Evolutionary conservation across 306 rosid species (phyloP), one percentile per base, ranked within the genome.

Genomic region (Quercus bicolor): DNA sequence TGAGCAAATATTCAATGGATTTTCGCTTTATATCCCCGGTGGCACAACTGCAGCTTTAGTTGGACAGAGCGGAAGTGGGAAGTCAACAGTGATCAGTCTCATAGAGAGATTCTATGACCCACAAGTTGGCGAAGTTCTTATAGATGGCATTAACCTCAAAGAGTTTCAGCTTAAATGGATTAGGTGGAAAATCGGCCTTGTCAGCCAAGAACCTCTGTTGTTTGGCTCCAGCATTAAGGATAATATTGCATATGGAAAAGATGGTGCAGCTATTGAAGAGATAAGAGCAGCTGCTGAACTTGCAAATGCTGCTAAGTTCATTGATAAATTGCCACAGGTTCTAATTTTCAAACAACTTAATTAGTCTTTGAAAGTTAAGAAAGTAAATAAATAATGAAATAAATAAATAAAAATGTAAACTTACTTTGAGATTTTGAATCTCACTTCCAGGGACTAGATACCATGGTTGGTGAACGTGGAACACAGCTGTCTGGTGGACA

Each of bases 31-130:
- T 52, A 89, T 94, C 81, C 55, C 85, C 1, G 86, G 92, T 29
- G 97, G 97, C 18, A 87, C 84, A 4, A 91, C 98, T 12, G 84
- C 89, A 23, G 98, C 98, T 64, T 86, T 94, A 79, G 97, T 94
- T 43, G 98, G 98, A 76, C 89, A 94, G 73, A 94, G 98, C 85
- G 98, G 98, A 74, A 94, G 98, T 82, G 98, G 98, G 69, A 94
- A 94, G 72, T 91, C 97, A 20, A 94, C 98, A 2, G 89, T 91
- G 55, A 85, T 94, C 26, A 94, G 98, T 78, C 89, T 94, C 77
- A 80, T 94, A 23, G 98, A 94, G 85, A 86, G 98, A 70, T 94
- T 94, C 86, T 94, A 94, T 45, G 98, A 94, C 83, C 98, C 97
- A 10, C 86, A 54, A 2, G 90, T 89, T 11, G 98, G 98, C 59